Conservation (phyloP, 495 filamentous ascomycete genomes). For the Cenococcum geophilum region DNA sequence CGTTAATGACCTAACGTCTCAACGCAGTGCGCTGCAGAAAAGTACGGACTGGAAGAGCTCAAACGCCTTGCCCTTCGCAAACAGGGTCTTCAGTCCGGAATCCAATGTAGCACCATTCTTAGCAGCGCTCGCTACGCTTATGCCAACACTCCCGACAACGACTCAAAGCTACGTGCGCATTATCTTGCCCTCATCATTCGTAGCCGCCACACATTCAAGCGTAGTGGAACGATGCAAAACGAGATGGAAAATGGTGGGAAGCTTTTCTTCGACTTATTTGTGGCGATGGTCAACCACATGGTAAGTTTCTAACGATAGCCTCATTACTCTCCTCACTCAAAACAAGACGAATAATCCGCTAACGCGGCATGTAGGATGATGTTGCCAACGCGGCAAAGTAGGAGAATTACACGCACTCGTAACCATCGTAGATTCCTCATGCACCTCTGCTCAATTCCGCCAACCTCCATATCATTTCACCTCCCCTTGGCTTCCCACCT, state of each 20-base stretch:
- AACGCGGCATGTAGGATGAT: slow-evolving; percentile 2
- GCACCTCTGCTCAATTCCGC: not conserved
- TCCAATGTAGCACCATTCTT: slow-evolving; percentile 80
- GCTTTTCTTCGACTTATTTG: slow-evolving; percentile 95
- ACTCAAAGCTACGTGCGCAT: slow-evolving; percentile 84
- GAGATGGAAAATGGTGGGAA: slow-evolving; percentile 91
- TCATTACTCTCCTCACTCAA: not conserved
- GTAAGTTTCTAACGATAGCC: slow-evolving; percentile 4
- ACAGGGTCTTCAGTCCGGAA: slow-evolving; percentile 81
- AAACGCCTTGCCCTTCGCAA: slow-evolving; percentile 81
- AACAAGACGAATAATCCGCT: not conserved
- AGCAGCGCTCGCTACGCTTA: slow-evolving; percentile 88
- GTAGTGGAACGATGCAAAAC: slow-evolving; percentile 92
- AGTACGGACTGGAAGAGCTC: slow-evolving; percentile 75
- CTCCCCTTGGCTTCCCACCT: not conserved
- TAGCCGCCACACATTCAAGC: slow-evolving; percentile 89
- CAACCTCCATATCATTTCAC: not conserved
- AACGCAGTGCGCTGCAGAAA: slow-evolving; percentile 62
- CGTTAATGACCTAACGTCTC: not conserved
- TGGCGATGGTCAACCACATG: slow-evolving; percentile 94
- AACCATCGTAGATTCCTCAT: not conserved
- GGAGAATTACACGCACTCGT: not conserved
- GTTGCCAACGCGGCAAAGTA: not conserved
- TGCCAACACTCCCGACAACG: slow-evolving; percentile 84
- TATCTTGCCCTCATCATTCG: slow-evolving; percentile 92